Conservation (phyloP, 108 stramenopile species). For the Cyclostephanos invisitatus region DNA sequence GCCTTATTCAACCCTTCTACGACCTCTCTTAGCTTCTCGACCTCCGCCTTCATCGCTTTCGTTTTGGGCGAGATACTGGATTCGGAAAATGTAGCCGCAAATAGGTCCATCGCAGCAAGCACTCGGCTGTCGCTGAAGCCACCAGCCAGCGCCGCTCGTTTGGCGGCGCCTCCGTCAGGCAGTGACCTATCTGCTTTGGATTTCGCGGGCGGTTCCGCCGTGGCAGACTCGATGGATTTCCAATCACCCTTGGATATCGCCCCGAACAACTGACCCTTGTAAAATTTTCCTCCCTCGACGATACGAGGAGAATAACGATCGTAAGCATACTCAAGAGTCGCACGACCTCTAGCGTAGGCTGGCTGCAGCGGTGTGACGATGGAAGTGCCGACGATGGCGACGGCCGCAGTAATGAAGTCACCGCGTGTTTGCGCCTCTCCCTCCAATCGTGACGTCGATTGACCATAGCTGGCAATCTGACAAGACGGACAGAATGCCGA, state of each 20-base stretch:
- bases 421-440: slow-evolving; percentile 25
- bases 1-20: slow-evolving; percentile 60
- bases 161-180: slow-evolving; percentile 70
- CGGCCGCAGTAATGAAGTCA: slow-evolving; percentile 43
- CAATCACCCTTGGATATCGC: slow-evolving; percentile 68
- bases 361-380: slow-evolving; percentile 31
- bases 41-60: slow-evolving; percentile 71
- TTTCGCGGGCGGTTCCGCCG: slow-evolving; percentile 73
- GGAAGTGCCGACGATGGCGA: slow-evolving; percentile 23
- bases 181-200: slow-evolving; percentile 72
- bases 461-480: not conserved
- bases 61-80: slow-evolving; percentile 74
- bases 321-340: slow-evolving; percentile 74
- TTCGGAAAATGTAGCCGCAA: slow-evolving; percentile 80
- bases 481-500: slow-evolving; percentile 11
- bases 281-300: slow-evolving; percentile 75
- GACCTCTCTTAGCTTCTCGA: slow-evolving; percentile 54
- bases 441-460: slow-evolving; percentile 6
- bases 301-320: slow-evolving; percentile 82
- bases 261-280: slow-evolving; percentile 51
- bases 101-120: slow-evolving; percentile 63
- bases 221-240: slow-evolving; percentile 58
- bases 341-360: slow-evolving; percentile 67
- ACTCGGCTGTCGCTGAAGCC: slow-evolving; percentile 78
- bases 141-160: slow-evolving; percentile 78